Conservation (phyloP, 1,284 basidiomycete species). For the Cryptococcus sp. region DNA sequence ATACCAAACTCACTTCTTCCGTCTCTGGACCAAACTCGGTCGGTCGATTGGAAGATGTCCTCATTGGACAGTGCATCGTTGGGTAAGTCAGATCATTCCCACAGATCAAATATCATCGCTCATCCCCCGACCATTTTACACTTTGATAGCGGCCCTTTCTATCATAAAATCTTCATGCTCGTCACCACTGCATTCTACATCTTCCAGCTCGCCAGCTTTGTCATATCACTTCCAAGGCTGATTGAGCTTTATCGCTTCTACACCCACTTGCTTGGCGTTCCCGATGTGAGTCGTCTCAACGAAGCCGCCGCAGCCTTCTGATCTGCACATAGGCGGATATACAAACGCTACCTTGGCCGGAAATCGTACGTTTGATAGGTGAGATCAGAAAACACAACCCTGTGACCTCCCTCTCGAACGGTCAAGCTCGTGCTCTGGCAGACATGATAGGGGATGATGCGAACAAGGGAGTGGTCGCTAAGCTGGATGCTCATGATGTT, state of each 20-base stretch:
- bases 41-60: constrained; percentile 68
- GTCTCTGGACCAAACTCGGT: constrained; percentile 43
- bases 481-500: constrained; percentile 85
- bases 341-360: constrained; percentile 94
- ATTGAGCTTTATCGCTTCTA: constrained; percentile 91
- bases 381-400: constrained; percentile 88
- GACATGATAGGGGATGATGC: constrained; percentile 35
- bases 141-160: constrained; percentile 31
- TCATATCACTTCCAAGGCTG: constrained; percentile 65
- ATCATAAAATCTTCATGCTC: constrained; percentile 67
- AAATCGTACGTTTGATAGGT: constrained; percentile 85
- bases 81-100: constrained; percentile 58
- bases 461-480: constrained; percentile 55
- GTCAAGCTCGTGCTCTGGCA: constrained; percentile 51
- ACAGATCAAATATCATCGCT: neutral
- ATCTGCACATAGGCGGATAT: constrained; percentile 86
- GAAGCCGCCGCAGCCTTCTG: neutral
- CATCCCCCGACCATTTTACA: too few species aligned
- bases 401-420: constrained; percentile 69
- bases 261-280: constrained; percentile 60
- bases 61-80: constrained; percentile 77
- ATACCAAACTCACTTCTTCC: constrained; percentile 63
- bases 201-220: constrained; percentile 58
- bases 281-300: constrained; percentile 55
- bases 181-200: constrained; percentile 78